A percentile compares a stretch with the other conserved stretches of the same genome.
These are phyloP conservation scores for Neospermospora avenae DNA, from an alignment of 2,329 filamentous ascomycete genomes.

Conservation along the genomic window DNA sequence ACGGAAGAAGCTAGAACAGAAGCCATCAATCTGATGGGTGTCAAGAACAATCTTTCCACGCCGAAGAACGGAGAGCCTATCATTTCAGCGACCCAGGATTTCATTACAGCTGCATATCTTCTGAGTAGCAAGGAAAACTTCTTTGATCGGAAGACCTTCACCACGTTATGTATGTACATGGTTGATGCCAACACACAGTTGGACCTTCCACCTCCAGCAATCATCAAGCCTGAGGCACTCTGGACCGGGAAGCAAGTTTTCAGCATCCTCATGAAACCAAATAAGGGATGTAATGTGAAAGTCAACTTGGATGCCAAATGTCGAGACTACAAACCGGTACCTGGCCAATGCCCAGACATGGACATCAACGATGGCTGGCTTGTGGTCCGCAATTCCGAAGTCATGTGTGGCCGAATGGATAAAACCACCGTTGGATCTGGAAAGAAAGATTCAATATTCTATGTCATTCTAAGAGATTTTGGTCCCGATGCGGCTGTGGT, in stretches of 20 bases:
- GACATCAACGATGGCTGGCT: conserved; percentile 87
- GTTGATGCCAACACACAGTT: conserved; percentile 74
- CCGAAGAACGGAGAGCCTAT: conserved; percentile 98
- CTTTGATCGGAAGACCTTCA: conserved; percentile 83
- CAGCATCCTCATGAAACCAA: conserved; percentile 85
- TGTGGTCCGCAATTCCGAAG: conserved; percentile 90
- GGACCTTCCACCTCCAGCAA: conserved; percentile 81
- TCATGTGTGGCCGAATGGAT: conserved; percentile 98
- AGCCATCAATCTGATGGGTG: conserved; percentile 94
- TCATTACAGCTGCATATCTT: conserved; percentile 92
- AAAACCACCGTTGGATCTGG: conserved; percentile 95
- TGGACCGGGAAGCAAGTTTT: conserved; percentile 99
- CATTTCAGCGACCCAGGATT: conserved; percentile 98
- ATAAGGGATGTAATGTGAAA: conserved; percentile 74
- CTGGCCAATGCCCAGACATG: conserved; percentile 62
- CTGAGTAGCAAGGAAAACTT: conserved; percentile 92
- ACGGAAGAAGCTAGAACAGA: conserved; percentile 95
- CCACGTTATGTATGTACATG: conserved; percentile 92
- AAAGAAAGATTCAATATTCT: conserved; percentile 98
- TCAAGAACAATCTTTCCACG: conserved; percentile 92
- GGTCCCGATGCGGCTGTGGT: conserved; percentile 83
- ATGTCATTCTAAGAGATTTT: conserved; percentile 92
- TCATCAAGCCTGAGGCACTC: conserved; percentile 78
- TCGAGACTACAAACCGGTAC: conserved; percentile 68
- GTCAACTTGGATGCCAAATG: conserved; percentile 94